A percentile compares a stretch with the other conserved stretches of the same genome.
phyloP scores from a whole-genome alignment of 345 rosid genomes.

The Ailanthus altissimus region DNA sequence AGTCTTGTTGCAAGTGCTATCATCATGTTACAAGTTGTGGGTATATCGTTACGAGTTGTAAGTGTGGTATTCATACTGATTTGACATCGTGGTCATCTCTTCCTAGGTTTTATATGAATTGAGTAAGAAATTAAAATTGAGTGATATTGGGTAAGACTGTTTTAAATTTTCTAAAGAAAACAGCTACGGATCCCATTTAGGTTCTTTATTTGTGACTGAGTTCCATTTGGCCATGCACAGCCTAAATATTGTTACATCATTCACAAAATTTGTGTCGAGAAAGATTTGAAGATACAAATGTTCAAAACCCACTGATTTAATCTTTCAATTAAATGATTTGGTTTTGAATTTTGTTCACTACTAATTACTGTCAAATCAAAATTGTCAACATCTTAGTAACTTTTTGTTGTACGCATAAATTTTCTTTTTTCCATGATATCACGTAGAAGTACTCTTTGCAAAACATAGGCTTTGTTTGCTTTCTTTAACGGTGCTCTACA shows the following conservation, averaged over 20 bases:
- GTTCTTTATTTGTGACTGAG: not conserved
- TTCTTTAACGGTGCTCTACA: not conserved
- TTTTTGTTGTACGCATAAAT: not conserved
- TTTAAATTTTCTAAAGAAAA: not conserved
- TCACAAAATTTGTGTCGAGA: not conserved
- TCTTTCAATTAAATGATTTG: not conserved
- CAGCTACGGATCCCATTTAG: not conserved
- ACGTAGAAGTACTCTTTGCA: not conserved
- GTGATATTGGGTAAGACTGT: not conserved
- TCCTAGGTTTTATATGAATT: not conserved
- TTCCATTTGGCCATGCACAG: not conserved
- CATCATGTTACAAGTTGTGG: no score
- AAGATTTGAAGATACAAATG: not conserved
- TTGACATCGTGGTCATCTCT: no score
- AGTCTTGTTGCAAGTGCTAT: no score
- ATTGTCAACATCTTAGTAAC: not conserved
- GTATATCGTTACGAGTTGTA: no score
- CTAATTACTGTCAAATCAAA: not conserved
- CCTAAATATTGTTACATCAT: not conserved
- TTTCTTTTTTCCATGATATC: not conserved
- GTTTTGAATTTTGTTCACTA: not conserved
- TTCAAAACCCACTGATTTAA: not conserved
- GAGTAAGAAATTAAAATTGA: not conserved
- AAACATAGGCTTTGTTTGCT: not conserved
- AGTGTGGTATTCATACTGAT: no score